A percentile compares a stretch with the other conserved stretches of the same genome.
Conservation (phyloP, 805 yeast genomes). For the Candida anglica region DNA sequence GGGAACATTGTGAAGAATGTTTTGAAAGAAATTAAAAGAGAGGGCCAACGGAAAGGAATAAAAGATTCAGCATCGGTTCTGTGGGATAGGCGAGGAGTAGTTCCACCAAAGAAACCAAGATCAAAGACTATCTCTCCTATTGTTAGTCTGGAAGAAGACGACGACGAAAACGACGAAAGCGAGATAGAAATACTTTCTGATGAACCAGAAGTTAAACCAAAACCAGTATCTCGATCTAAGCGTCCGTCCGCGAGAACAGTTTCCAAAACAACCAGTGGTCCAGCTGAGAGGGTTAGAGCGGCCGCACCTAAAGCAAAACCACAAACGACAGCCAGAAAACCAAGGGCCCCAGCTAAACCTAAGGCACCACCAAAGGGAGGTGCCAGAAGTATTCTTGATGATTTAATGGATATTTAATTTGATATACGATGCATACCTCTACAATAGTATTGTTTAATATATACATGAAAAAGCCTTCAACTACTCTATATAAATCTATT, state of each 20-base stretch:
- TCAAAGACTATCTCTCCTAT: neutral
- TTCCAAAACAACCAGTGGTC: conserved; percentile 34
- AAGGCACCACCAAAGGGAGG: neutral
- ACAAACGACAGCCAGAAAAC: neutral
- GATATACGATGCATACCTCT: too few relatives aligned
- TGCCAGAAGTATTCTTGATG: conserved; percentile 1
- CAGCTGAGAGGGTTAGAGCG: too few relatives aligned
- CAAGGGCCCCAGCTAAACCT: conserved; percentile 4
- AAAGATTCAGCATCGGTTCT: neutral
- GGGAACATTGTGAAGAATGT: conserved; percentile 25
- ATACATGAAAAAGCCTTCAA: too few relatives aligned
- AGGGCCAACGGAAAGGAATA: conserved; percentile 24
- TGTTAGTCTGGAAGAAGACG: too few relatives aligned
- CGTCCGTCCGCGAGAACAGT: conserved; percentile 38
- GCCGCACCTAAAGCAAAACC: conserved; percentile 1
- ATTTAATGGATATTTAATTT: conserved; percentile 2
- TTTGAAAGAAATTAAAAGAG: conserved; percentile 22
- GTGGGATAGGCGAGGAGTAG: neutral
- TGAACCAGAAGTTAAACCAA: conserved; percentile 3
- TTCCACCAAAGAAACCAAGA: conserved; percentile 2
- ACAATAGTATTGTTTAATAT: too few relatives aligned
- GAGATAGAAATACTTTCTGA: too few relatives aligned
- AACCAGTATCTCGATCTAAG: conserved; percentile 2
- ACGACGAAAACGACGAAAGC: conserved; percentile 2
- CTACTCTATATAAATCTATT: too few relatives aligned